These are phyloP conservation scores for Fraxinus angustifolia DNA, from an alignment of 305 asterid species.

Conservation along the genomic window DNA sequence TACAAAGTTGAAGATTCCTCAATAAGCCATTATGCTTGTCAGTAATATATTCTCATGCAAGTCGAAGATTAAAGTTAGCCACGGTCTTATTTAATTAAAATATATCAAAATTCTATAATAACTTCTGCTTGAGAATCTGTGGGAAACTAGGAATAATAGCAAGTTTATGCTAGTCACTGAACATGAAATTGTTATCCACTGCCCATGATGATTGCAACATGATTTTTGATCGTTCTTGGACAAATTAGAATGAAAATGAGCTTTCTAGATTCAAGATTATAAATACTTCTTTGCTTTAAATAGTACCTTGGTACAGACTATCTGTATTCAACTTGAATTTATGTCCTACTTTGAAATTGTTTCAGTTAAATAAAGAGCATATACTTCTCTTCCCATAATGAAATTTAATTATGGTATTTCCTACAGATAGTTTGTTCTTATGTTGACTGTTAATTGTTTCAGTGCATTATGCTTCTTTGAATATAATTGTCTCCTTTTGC, in stretches of 20 bases:
- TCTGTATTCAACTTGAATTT: constrained; percentile 3
- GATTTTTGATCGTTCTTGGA: neutral
- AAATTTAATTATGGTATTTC: neutral
- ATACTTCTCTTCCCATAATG: neutral
- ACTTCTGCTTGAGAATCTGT: neutral
- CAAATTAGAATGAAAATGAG: neutral
- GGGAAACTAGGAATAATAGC: neutral
- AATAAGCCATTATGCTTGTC: constrained; percentile 4
- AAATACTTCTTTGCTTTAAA: neutral
- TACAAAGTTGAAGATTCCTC: constrained; percentile 16
- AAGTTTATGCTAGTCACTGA: neutral
- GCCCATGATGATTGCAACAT: neutral
- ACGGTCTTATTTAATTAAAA: neutral
- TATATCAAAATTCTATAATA: neutral
- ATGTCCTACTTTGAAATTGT: neutral
- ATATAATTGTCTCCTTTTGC: constrained; percentile 5
- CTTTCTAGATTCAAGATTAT: neutral
- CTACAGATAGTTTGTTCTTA: constrained; percentile 5
- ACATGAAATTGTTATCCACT: neutral
- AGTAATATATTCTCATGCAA: neutral
- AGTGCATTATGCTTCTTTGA: constrained; percentile 9
- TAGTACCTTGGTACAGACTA: neutral
- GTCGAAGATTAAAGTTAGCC: neutral
- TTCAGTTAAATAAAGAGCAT: neutral
- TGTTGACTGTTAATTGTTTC: constrained; percentile 6